phyloP scores from a whole-genome alignment of 1,139 yeast genomes.

The Yamadazyma dushanensis region DNA sequence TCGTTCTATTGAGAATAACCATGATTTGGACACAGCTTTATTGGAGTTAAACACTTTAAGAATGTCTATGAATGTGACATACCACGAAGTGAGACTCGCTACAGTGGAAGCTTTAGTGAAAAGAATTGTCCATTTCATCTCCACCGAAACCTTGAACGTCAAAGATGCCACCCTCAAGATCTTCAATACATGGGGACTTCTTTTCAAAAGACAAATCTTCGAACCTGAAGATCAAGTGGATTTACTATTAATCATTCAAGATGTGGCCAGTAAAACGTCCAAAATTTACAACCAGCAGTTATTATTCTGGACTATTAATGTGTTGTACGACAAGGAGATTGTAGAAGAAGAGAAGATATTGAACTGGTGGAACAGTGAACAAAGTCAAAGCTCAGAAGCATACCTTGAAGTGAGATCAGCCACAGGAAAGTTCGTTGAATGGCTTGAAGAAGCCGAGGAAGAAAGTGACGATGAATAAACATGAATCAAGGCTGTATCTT shows the following conservation, averaged over 20 bases:
- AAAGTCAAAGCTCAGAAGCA: conserved; percentile 42
- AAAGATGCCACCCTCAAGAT: conserved; percentile 77
- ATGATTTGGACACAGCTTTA: conserved; percentile 88
- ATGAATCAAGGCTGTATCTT: too few relatives aligned
- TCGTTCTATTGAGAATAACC: conserved; percentile 88
- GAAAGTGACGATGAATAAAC: conserved; percentile 65
- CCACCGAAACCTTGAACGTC: conserved; percentile 71
- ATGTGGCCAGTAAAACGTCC: conserved; percentile 37
- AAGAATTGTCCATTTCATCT: conserved; percentile 68
- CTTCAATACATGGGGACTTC: conserved; percentile 75
- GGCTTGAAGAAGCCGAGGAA: conserved; percentile 89
- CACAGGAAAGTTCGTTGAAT: conserved; percentile 74
- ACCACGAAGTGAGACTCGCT: conserved; percentile 87
- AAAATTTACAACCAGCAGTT: conserved; percentile 45
- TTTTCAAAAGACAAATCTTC: conserved; percentile 80
- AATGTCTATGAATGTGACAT: conserved; percentile 96
- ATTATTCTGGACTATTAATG: conserved; percentile 62
- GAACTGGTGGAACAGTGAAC: conserved; percentile 71
- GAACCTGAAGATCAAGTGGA: conserved; percentile 77
- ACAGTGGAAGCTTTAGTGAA: conserved; percentile 71
- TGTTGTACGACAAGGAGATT: conserved; percentile 77
- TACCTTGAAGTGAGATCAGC: conserved; percentile 51
- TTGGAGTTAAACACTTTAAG: conserved; percentile 90
- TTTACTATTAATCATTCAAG: conserved; percentile 60
- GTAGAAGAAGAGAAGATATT: conserved; percentile 78